Base-by-base conservation (phyloP, 495 filamentous ascomycete species). In the Penicillium longicatenatum region DNA sequence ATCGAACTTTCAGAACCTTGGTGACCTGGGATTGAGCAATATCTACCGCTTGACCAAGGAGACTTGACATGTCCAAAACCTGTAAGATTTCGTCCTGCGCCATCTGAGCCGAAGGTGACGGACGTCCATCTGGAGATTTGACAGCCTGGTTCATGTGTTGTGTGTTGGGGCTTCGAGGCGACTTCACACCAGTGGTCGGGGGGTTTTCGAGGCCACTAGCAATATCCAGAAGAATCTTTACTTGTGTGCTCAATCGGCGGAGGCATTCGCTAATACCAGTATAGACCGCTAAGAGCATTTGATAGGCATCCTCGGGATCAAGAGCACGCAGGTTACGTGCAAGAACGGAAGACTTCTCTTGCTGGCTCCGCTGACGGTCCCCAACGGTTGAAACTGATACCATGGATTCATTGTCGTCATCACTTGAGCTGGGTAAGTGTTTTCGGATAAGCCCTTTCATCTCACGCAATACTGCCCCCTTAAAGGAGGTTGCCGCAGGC, bases 211-310 rank as follows among this genome's bases (percentile, higher is more conserved):
- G 77, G 9, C 86, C 86, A 66, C 92, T 97, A 2, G 92, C 96
- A 33, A 97, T 89, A 69, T 99, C 94, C 17, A 99, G 79, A n/a
- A 99, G 74, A 19, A 98, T 86, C 70, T 99, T 99, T 20, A 93
- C 89, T 64, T 99, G 94, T 4, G 92, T 90, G 37, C 89, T 87
- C 11, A 98, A 73, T 65, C 94, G 82, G 52, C 94, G 82, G 52
- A 98, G 70, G 1, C 90, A 88, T 68, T 99, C 94, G 20, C 93
- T 88, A 22, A 97, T 88, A 6, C 89, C 84, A 5, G 90, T 86
- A 67, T 97, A 99, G 17, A 95, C 87, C 39, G 83, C 88, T 19
- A 85, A 79, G 9, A 97, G 79, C 62, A 98, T 82, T n/a, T 84
- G 80, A 73, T 99, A 94, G 0, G 94, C 90, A 72, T 92, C 91